Base-by-base conservation (phyloP, 129 eudicot genomes). In the Lactuca sativa region DNA sequence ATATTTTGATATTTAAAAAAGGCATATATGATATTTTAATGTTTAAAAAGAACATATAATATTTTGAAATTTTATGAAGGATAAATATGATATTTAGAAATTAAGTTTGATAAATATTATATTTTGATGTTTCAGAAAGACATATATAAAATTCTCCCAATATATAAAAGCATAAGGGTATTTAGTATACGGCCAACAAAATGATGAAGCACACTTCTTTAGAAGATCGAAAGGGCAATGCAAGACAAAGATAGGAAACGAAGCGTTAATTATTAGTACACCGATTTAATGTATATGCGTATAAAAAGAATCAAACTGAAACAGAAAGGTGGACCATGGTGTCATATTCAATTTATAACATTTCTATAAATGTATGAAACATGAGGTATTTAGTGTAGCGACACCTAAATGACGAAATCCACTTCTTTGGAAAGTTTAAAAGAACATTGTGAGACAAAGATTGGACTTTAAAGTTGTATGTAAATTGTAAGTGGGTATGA, bases 341-440 rank as follows among this genome's bases (percentile, higher is more conserved):
- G 80, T 67, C 69, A 25, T 38, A 18, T 48, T 59, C 80, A 40
- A 51, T 58, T 40, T 43, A 58, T 75, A 57, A 75, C 74, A 38
- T 75, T 51, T 67, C 17, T 60, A 3, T 25, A 54, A 77, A 52
- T 64, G 54, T 55, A 70, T 34, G 36, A 67, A 77, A 41, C 66
- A 54, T 64, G 56, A 63, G 66, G 64, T 59, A 16, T 76, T 51
- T 60, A 68, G 68, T 37, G 70, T 53, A 16, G 34, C 62, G 1
- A 61, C 74, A 33, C 54, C 75, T 38, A 59, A 69, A 68, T 52
- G 75, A 54, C 71, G 48, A 69, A 64, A 76, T 64, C 75, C 75
- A 64, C 81, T 76, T 76, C 75, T 76, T 69, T 76, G 75, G 71
- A 76, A 47, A 61, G 44, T 66, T 51, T 70, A 59, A 76, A 69